These are phyloP conservation scores for Lecanicillium sp. DNA, from an alignment of 2,329 filamentous ascomycete genomes.

Conservation along the genomic window DNA sequence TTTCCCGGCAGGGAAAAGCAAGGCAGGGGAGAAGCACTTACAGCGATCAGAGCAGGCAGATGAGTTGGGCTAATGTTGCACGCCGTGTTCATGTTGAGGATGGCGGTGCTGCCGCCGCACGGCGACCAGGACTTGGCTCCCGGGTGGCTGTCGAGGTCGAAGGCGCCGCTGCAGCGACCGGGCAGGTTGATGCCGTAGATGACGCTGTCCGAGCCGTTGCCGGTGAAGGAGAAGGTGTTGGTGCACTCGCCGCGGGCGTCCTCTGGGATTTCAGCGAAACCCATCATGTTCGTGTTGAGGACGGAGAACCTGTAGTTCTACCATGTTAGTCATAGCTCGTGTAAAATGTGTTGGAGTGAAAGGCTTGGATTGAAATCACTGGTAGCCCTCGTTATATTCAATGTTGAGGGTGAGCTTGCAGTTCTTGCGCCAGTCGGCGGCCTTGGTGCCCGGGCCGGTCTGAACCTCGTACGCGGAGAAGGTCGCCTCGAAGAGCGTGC, in stretches of 20 bases:
- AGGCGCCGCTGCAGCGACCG: constrained; percentile 20
- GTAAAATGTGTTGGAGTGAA: background rate
- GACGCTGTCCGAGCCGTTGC: constrained; percentile 18
- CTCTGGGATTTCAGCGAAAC: constrained; percentile 22
- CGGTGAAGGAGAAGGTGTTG: constrained; percentile 24
- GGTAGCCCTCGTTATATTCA: constrained; percentile 21
- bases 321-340: background rate
- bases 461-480: constrained; percentile 22
- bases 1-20: too few relatives aligned
- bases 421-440: constrained; percentile 23
- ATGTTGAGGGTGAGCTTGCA: constrained; percentile 24
- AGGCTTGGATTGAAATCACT: constrained; percentile 15
- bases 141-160: constrained; percentile 18
- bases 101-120: constrained; percentile 23
- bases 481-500: constrained; percentile 22
- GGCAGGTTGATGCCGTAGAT: constrained; percentile 16
- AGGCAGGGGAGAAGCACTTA: constrained; percentile 13
- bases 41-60: constrained; percentile 21
- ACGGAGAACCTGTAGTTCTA: constrained; percentile 20
- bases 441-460: constrained; percentile 19
- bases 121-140: constrained; percentile 21
- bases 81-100: constrained; percentile 25
- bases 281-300: constrained; percentile 22
- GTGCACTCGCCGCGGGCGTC: constrained; percentile 19
- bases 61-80: constrained; percentile 20